These are phyloP conservation scores for Carex pumila DNA, from an alignment of 176 grass and related monocot species.

Conservation along the genomic window DNA sequence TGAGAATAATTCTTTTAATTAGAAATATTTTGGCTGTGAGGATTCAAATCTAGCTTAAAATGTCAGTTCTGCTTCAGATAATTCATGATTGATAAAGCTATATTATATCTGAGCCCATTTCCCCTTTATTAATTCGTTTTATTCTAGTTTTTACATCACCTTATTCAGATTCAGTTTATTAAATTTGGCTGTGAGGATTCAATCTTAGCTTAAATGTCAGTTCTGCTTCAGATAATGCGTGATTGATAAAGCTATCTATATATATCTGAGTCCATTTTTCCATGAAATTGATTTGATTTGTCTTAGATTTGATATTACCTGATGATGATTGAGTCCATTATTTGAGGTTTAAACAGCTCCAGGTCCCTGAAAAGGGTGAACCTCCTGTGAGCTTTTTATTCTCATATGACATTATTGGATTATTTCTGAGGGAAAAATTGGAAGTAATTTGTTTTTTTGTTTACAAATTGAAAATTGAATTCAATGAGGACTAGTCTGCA, in stretches of 20 bases:
- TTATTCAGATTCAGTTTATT: neutral
- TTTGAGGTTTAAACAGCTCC: neutral
- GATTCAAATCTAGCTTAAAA: slow-evolving; percentile 26
- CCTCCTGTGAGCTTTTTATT: slow-evolving; percentile 14
- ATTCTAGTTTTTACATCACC: neutral
- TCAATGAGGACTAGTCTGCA: slow-evolving; percentile 2
- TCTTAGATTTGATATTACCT: neutral
- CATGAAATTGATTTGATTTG: neutral
- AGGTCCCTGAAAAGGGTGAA: slow-evolving; percentile 16
- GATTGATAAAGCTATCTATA: slow-evolving; percentile 32
- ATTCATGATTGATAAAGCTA: slow-evolving; percentile 29
- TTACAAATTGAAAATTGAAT: neutral
- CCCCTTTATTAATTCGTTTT: neutral
- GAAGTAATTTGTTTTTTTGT: neutral
- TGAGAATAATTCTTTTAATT: neutral
- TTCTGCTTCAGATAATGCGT: slow-evolving; percentile 33
- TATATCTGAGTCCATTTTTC: neutral
- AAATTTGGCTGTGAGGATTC: slow-evolving; percentile 20
- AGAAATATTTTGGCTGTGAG: slow-evolving; percentile 7
- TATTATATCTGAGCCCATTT: neutral
- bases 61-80: slow-evolving; percentile 37
- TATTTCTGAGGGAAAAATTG: neutral
- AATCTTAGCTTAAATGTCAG: slow-evolving; percentile 30
- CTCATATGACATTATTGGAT: neutral
- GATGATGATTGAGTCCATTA: neutral